A percentile compares a stretch with the other conserved stretches of the same genome.
Conservation (phyloP, 192 early-diverging fungal species). For the Podila epigama region DNA sequence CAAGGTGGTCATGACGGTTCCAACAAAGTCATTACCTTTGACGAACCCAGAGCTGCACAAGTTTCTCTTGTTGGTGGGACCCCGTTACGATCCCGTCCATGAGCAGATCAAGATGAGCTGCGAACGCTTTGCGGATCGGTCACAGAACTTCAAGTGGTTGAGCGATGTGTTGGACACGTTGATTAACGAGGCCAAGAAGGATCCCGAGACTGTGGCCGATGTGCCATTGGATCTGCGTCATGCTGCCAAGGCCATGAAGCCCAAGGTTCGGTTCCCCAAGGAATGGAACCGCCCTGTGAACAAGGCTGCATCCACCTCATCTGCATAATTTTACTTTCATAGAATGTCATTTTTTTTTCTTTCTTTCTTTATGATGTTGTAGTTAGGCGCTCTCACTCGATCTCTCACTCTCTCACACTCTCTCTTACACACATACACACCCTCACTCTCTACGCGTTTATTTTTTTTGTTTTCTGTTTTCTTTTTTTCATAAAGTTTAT, state of each 20-base stretch:
- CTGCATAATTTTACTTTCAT: too few relatives aligned
- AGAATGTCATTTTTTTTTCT: too few relatives aligned
- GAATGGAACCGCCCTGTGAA: slow-evolving; percentile 63
- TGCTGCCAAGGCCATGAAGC: slow-evolving; percentile 50
- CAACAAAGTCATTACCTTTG: slow-evolving; percentile 51
- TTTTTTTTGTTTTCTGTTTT: too few relatives aligned
- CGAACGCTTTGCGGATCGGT: slow-evolving; percentile 59
- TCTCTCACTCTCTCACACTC: too few relatives aligned
- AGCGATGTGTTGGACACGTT: slow-evolving; percentile 57
- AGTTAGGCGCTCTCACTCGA: too few relatives aligned
- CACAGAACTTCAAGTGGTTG: slow-evolving; percentile 68
- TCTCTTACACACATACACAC: too few relatives aligned
- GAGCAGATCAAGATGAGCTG: slow-evolving; percentile 62
- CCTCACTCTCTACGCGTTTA: too few relatives aligned
- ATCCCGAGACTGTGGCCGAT: slow-evolving; percentile 61
- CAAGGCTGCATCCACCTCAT: not conserved
- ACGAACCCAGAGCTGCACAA: slow-evolving; percentile 61
- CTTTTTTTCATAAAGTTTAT: too few relatives aligned
- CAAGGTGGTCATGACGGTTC: slow-evolving; percentile 62
- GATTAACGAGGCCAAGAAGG: slow-evolving; percentile 67
- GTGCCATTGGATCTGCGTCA: slow-evolving; percentile 67
- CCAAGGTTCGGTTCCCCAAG: slow-evolving; percentile 65
- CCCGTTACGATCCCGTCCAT: slow-evolving; percentile 65
- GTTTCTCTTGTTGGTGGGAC: slow-evolving; percentile 66
- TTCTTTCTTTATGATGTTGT: too few relatives aligned